Evolutionary conservation across 352 stramenopile species (phyloP), one percentile per base, ranked within the genome.

Genomic region (Phytophthora megakarya): DNA sequence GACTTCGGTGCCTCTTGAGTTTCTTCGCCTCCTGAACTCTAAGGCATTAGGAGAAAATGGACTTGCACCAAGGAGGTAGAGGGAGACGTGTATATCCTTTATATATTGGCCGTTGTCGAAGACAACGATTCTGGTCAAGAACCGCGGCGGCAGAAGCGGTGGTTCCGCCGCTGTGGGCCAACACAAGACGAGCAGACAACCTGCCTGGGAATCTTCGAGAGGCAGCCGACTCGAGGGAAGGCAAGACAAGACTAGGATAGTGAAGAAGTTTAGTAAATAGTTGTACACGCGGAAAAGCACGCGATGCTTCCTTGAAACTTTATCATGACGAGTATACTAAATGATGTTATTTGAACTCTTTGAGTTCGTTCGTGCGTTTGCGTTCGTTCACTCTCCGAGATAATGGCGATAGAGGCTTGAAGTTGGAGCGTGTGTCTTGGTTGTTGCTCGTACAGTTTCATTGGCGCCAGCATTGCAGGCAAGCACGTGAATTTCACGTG

Each of bases 21-120:
- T 44, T 51, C 22, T 18, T 22, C 33, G 28, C 53, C 15, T 38
- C 19, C n/a, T 33, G 6, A 40, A 26, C 4, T 35, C 35, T 35
- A 16, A 44, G 42, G 18, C 26, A 32, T 32, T 32, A 11, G 13
- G 8, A 37, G 11, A 39, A 15, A n/a, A 39, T 48, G 22, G 43
- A 33, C 19, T 55, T 39, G 30, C n/a, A 32, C 18, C 16, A 25
- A 55, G 32, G 26, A 37, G 53, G 42, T 39, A 26, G 16, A 66
- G 33, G 45, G 33, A 49, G 49, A 67, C 42, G 50, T 74, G 23
- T 71, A 74, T 61, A 67, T 71, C 16, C 38, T 57, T 58, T 71
- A 64, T 63, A 70, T 71, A 72, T 59, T 43, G 23, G 45, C 48
- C 28, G 57, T 49, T 60, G 46, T 33, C 8, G 15, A 19, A 47